Conservation (phyloP, 2,329 filamentous ascomycete genomes). For the Pestalotiopsis sp. region DNA sequence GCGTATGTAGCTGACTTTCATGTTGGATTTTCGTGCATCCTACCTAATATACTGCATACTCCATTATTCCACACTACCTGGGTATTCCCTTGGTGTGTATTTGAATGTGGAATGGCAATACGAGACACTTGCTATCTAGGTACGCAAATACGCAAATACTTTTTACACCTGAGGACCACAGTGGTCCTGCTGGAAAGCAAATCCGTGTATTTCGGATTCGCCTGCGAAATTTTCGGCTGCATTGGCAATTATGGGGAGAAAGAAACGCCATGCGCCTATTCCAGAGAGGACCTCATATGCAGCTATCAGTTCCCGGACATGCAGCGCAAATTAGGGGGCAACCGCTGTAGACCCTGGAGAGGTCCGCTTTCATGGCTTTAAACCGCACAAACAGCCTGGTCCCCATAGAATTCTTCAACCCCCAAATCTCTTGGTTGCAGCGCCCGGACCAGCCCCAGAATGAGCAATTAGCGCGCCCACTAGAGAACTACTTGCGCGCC, state of each 20-base stretch:
- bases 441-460: constrained; percentile 10
- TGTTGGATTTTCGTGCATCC: neutral
- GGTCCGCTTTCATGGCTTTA: neutral
- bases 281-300: neutral
- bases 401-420: neutral
- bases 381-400: neutral
- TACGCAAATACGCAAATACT: neutral
- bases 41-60: neutral
- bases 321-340: constrained; percentile 3
- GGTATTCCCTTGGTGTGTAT: neutral
- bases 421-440: constrained; percentile 9
- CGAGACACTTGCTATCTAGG: neutral
- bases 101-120: neutral
- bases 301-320: neutral
- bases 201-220: neutral
- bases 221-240: neutral
- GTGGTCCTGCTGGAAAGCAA: neutral
- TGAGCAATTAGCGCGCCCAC: constrained; percentile 5
- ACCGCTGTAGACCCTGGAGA: constrained; percentile 7
- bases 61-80: neutral
- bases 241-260: neutral
- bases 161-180: too few species aligned
- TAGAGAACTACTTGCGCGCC: constrained; percentile 8
- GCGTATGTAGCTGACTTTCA: neutral
- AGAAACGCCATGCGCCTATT: neutral